These are phyloP conservation scores for Achlya hypogyna DNA, from an alignment of 352 stramenopile genomes.

Conservation along the genomic window DNA sequence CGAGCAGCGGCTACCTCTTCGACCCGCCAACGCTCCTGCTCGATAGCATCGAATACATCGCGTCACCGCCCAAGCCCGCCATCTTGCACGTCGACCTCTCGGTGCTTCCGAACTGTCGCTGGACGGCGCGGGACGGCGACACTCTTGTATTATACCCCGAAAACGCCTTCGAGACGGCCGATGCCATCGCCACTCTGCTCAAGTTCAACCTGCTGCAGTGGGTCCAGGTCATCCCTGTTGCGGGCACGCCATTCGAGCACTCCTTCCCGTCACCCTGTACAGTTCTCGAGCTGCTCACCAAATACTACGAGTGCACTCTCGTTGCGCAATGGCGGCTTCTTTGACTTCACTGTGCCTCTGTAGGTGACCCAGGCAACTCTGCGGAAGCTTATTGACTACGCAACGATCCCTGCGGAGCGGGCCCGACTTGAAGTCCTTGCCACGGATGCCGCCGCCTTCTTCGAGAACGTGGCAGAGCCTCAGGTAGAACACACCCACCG, in stretches of 20 bases:
- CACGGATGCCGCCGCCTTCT: neutral
- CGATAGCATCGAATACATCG: neutral
- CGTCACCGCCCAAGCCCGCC: conserved; percentile 2
- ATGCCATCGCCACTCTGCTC: neutral
- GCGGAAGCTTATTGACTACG: conserved; percentile 3
- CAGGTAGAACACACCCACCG: neutral
- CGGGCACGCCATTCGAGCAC: conserved; percentile 2
- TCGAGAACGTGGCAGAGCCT: neutral
- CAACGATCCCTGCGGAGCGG: neutral
- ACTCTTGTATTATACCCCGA: neutral
- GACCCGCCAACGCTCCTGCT: neutral
- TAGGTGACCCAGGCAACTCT: no score
- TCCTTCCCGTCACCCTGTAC: conserved; percentile 7
- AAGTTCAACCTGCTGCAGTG: neutral
- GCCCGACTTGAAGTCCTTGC: neutral
- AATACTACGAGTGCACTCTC: conserved; percentile 9
- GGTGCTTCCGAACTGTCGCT: neutral
- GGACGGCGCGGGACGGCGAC: neutral
- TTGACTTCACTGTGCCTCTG: no score
- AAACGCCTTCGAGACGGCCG: neutral
- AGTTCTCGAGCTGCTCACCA: neutral
- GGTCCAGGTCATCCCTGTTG: conserved; percentile 2
- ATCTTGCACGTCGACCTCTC: neutral
- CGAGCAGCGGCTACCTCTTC: neutral
- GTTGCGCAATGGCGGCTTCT: no score